Evolutionary conservation across 2,329 filamentous ascomycete genomes (phyloP), one percentile per base, ranked within the genome.

Genomic region (Xylariales sp.): DNA sequence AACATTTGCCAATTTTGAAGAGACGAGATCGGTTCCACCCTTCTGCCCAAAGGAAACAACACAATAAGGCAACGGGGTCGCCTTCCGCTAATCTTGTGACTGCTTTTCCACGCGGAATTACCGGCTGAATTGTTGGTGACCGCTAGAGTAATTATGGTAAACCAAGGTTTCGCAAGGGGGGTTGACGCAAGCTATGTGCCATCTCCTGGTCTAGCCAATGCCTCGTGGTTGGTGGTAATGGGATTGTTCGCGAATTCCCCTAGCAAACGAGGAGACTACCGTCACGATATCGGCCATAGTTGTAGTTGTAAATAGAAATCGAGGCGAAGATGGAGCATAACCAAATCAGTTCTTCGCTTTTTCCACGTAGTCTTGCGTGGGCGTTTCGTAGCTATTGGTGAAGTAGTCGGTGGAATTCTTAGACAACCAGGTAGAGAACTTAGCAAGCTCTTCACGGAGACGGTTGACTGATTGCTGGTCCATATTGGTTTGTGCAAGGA

Each of bases 401-500:
- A 99, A 97, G 81, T 96, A 97, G 30, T 87, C 87, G 65, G 88
- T 85, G 14, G 90, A 89, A 75, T 95, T 89, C 73, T 91, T 92
- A 67, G 90, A 88, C 63, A 99, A 85, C 93, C 94, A 99, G 62
- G 89, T 86, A 10, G 91, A 93, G 80, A 99, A 90, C 80, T 94
- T 95, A 73, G 89, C 87, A 16, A 99, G 86, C 79, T 99, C 96
- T 75, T 97, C 93, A 12, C 94, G 91, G 32, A 98, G 88, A 54
- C 94, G 91, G 69, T 91, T 92, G 49, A 97, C 93, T 2, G 94
- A 94, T 78, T 97, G 94, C 61, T 91, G 86, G 76, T 98, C 96
- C 94, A 99, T 97, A 81, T 98, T 98, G 60, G 96, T 99, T 79
- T 99, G 96, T 3, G 94, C 94, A 69, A 98, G 90, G 48, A 98